Evolutionary conservation across 2,329 filamentous ascomycete genomes (phyloP).

Genomic region (Myriosclerotinia scirpicola): DNA sequence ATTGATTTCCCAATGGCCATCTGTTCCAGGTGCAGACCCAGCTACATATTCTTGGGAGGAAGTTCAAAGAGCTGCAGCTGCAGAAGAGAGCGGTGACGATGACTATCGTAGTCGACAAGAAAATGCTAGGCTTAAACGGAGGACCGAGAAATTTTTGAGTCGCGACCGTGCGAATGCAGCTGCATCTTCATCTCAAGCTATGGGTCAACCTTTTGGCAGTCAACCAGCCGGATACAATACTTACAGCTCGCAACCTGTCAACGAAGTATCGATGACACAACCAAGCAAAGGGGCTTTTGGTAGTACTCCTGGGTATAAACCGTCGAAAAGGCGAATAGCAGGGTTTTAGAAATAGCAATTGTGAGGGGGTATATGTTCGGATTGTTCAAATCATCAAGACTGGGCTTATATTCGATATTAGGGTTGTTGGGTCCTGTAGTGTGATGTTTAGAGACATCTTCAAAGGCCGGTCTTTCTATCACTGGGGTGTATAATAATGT

Average conservation of each 20-base stretch:
- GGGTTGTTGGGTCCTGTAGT: not conserved
- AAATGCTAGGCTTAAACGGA: slow-evolving; percentile 35
- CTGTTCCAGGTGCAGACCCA: slow-evolving; percentile 41
- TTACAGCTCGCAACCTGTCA: slow-evolving; percentile 37
- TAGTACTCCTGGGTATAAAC: slow-evolving; percentile 46
- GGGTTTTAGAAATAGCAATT: slow-evolving; percentile 32
- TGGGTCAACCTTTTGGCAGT: slow-evolving; percentile 38
- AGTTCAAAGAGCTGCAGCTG: slow-evolving; percentile 25
- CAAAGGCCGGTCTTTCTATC: not conserved
- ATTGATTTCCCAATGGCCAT: slow-evolving; percentile 43
- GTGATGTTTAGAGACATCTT: not conserved
- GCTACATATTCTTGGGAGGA: slow-evolving; percentile 39
- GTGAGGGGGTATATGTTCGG: not conserved
- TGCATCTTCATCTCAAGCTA: slow-evolving; percentile 48
- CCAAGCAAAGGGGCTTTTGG: slow-evolving; percentile 51
- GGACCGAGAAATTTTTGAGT: slow-evolving; percentile 38
- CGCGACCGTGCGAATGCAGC: slow-evolving; percentile 33
- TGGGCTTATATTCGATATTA: not conserved
- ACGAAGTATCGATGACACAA: slow-evolving; percentile 45
- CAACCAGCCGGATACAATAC: slow-evolving; percentile 31
- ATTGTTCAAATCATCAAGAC: too few species aligned
- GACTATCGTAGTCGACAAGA: slow-evolving; percentile 31
- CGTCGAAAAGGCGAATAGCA: slow-evolving; percentile 44
- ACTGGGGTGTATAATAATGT: not conserved
- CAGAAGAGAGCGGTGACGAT: slow-evolving; percentile 31